Base-by-base conservation (phyloP, 2,329 filamentous ascomycete genomes). In the Xylariales sp. region DNA sequence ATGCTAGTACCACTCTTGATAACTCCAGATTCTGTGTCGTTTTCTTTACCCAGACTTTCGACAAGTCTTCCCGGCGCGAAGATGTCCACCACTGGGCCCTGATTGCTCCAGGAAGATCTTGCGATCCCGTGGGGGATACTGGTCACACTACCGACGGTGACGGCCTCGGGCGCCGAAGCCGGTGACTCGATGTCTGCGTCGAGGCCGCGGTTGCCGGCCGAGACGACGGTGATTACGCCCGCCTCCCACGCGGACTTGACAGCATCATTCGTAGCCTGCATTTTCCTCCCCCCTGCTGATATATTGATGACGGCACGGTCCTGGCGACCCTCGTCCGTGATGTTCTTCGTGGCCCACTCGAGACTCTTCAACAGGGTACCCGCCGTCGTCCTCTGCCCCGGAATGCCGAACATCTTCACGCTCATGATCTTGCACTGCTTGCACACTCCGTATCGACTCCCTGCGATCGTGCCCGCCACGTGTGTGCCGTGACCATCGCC, bases 1-100 rank as follows among this genome's bases (percentile, higher is more conserved):
- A 69, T 69, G 11, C 66, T 70, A 3, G 69, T 72, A 32, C 68
- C 69, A 4, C 63, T 75, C 42, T 18, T 20, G n/a, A n/a, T n/a
- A 18, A 34, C 16, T 9, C 5, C 5, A 58, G 66, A 49, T 35
- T 46, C 54, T 1, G 38, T 60, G 33, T 64, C 61, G n/a, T 53
- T 60, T 37, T 62, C 57, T 36, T 55, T 58, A 53, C 60, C 70
- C 0, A 69, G 57, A 12, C 63, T 68, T 1, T 63, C 31, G 37
- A 73, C 57, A 18, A 47, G 46, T 4, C 59, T 58, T 38, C 68
- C 69, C 2, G 69, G 68, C 3, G 66, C 69, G 31, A 66, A 62
- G 18, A 51, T 37, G 34, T 51, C 48, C 28, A 54, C 34, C 7
- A 12, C 15, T 8, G 25, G 6, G 31, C 51, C 50, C 22, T 45